phyloP scores from a whole-genome alignment of 2,329 filamentous ascomycete species.

The Fusarium pininemorale region DNA sequence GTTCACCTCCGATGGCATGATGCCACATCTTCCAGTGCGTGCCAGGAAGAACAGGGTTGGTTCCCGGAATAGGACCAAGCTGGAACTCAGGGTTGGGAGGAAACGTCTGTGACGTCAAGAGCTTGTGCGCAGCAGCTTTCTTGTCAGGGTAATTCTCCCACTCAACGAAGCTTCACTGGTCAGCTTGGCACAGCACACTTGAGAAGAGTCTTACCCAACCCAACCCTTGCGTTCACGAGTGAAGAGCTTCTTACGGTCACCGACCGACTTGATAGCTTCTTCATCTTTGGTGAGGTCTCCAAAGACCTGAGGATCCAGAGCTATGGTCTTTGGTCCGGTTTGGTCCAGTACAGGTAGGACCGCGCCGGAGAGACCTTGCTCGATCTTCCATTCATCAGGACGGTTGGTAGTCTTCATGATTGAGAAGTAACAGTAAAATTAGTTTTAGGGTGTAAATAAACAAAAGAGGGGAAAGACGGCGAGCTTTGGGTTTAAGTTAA shows the following conservation, averaged over 20 bases:
- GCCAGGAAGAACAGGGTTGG: constrained; percentile 66
- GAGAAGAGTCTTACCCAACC: constrained; percentile 40
- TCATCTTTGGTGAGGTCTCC: constrained; percentile 51
- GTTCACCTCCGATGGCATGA: constrained; percentile 53
- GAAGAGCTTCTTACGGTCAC: constrained; percentile 46
- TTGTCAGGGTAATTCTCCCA: constrained; percentile 77
- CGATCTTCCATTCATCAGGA: constrained; percentile 63
- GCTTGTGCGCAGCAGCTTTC: constrained; percentile 65
- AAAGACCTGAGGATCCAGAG: constrained; percentile 41
- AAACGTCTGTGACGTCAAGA: constrained; percentile 47
- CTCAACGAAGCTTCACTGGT: constrained; percentile 64
- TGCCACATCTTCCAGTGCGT: constrained; percentile 68
- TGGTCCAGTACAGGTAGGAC: constrained; percentile 59
- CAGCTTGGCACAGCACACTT: neutral
- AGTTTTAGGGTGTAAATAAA: neutral
- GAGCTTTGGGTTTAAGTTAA: neutral
- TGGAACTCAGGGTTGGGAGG: constrained; percentile 63
- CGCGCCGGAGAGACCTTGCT: constrained; percentile 59
- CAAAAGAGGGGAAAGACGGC: neutral
- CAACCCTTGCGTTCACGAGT: constrained; percentile 45
- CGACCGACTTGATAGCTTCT: constrained; percentile 51
- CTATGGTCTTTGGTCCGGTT: constrained; percentile 49
- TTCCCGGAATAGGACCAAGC: constrained; percentile 62
- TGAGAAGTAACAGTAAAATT: neutral
- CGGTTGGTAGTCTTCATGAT: constrained; percentile 37